phyloP scores from a whole-genome alignment of 129 eudicot species.

The Erigeron canadensis region DNA sequence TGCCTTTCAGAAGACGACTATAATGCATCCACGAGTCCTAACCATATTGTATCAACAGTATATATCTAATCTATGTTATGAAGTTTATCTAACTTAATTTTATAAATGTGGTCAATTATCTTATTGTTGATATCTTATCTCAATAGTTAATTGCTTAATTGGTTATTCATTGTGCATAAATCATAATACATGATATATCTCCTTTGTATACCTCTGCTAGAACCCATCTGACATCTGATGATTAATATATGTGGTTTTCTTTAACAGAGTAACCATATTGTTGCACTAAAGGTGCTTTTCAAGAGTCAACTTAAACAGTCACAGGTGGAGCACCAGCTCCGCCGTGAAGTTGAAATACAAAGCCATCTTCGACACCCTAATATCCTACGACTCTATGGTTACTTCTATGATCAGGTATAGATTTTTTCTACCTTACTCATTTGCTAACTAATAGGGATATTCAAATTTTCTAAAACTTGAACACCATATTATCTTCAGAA shows the following conservation, averaged over 20 bases:
- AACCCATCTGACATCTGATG: neutral
- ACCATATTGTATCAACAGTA: neutral
- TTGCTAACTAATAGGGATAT: neutral
- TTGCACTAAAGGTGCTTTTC: constrained; percentile 78
- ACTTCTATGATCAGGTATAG: constrained; percentile 73
- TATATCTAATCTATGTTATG: neutral
- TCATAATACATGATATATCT: neutral
- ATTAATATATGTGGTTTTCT: constrained; percentile 13
- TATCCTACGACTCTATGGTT: constrained; percentile 74
- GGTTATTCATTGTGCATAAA: neutral
- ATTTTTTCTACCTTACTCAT: neutral
- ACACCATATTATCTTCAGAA: constrained; percentile 44
- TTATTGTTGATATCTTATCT: constrained; percentile 2
- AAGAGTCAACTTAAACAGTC: constrained; percentile 84
- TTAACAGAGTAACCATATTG: constrained; percentile 72
- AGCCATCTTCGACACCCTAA: constrained; percentile 87
- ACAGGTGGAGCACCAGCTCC: constrained; percentile 85
- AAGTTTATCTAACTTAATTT: constrained; percentile 1
- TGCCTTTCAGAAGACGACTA: neutral
- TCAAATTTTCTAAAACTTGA: neutral
- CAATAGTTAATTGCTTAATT: constrained; percentile 5
- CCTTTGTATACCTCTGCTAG: constrained; percentile 6
- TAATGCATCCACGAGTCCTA: no score
- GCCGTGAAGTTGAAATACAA: constrained; percentile 85
- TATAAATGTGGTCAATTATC: neutral